Percentiles rank a stretch among this genome's conserved stretches.
phyloP scores from a whole-genome alignment of 2,329 filamentous ascomycete genomes.

The Penicillium sp. region DNA sequence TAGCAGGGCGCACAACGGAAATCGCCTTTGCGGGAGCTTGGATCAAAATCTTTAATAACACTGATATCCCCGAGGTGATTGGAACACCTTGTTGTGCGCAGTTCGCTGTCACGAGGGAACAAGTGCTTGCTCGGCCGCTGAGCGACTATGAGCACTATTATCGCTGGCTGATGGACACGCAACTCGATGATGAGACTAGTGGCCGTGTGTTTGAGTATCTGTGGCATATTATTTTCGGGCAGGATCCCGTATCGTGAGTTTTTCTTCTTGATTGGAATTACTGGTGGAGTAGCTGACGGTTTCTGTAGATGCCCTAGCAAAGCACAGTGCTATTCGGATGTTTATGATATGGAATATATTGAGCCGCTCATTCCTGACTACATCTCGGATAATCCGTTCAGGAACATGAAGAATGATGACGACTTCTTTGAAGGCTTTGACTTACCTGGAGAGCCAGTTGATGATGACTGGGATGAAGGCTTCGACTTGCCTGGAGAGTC shows the following conservation, averaged over 20 bases:
- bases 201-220: constrained; percentile 64
- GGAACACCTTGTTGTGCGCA: constrained; percentile 64
- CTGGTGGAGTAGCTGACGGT: background rate
- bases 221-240: constrained; percentile 60
- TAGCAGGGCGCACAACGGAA: constrained; percentile 21
- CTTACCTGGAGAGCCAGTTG: background rate
- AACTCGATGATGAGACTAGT: constrained; percentile 55
- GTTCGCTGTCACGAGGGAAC: constrained; percentile 59
- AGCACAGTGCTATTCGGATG: constrained; percentile 26
- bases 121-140: constrained; percentile 49
- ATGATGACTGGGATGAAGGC: background rate
- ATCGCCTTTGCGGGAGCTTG: constrained; percentile 31
- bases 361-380: background rate
- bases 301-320: constrained; percentile 27
- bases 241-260: constrained; percentile 42
- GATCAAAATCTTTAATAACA: constrained; percentile 30
- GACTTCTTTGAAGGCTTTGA: background rate
- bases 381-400: background rate
- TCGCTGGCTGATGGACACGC: constrained; percentile 58
- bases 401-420: background rate
- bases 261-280: background rate
- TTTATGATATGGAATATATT: constrained; percentile 24
- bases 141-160: constrained; percentile 57
- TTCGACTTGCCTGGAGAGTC: background rate
- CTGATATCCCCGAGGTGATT: constrained; percentile 49